Evolutionary conservation across 306 rosid genomes (phyloP).

Genomic region (Erythrophleum fordii): DNA sequence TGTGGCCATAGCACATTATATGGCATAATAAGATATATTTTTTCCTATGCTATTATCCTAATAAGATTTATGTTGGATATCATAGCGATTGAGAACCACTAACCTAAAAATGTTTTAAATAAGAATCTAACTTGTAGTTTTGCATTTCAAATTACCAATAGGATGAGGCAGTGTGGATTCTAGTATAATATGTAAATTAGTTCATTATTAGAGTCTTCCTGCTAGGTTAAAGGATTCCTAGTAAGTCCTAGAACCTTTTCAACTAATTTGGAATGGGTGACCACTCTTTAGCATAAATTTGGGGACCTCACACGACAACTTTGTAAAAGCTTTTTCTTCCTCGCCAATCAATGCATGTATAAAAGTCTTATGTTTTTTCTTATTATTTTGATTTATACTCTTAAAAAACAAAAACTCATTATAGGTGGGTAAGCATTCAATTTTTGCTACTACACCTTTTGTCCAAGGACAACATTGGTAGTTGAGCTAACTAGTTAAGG

Average conservation of each 20-base stretch:
- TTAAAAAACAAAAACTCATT: not conserved
- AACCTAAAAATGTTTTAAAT: slow-evolving; percentile 4
- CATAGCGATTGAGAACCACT: too few species aligned
- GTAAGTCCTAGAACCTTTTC: not conserved
- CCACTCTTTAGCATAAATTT: not conserved
- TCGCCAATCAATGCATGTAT: not conserved
- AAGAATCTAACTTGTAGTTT: not conserved
- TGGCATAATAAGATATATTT: not conserved
- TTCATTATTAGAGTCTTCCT: not conserved
- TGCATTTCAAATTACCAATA: not conserved
- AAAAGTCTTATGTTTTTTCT: not conserved
- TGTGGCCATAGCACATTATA: too few species aligned
- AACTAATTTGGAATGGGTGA: slow-evolving; percentile 22
- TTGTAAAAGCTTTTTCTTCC: not conserved
- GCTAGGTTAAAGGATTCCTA: not conserved
- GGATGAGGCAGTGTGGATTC: not conserved
- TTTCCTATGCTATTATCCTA: not conserved
- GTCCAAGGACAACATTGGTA: not conserved
- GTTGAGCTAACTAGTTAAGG: not conserved
- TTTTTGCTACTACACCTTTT: not conserved
- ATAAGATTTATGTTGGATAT: not conserved
- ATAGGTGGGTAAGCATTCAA: not conserved
- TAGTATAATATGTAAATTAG: not conserved
- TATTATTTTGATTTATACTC: too few species aligned
- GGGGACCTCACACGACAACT: not conserved